These are phyloP conservation scores for Kodamaea kakaduensis DNA, from an alignment of 805 yeast species.

Conservation along the genomic window DNA sequence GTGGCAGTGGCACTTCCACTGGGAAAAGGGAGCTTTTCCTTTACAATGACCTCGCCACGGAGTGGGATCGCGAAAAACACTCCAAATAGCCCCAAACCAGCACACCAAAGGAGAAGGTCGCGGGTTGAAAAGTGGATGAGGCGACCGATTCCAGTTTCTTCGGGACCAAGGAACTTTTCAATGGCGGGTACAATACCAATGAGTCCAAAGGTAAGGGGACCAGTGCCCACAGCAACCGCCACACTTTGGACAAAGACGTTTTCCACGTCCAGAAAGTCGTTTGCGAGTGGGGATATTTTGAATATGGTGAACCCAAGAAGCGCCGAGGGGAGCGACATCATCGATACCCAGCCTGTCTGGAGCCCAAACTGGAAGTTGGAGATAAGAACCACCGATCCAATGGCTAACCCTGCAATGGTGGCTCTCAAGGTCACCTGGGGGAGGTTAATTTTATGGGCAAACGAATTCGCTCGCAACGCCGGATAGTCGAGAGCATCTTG, in stretches of 20 bases:
- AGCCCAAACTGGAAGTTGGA: constrained; percentile 95
- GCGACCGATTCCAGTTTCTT: constrained; percentile 64
- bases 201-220: constrained; percentile 91
- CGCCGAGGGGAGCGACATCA: constrained; percentile 97
- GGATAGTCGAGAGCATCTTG: background rate
- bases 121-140: constrained; percentile 34
- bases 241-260: constrained; percentile 89
- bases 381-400: constrained; percentile 83
- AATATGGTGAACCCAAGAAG: constrained; percentile 80
- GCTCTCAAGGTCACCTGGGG: constrained; percentile 74
- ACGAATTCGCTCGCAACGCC: constrained; percentile 1
- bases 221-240: constrained; percentile 96
- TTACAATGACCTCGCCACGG: constrained; percentile 80
- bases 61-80: constrained; percentile 92
- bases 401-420: constrained; percentile 66
- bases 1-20: constrained; percentile 97
- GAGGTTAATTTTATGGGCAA: constrained; percentile 44
- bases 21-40: constrained; percentile 86
- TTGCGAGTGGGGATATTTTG: constrained; percentile 50
- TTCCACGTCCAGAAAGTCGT: constrained; percentile 72
- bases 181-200: constrained; percentile 96
- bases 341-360: constrained; percentile 98
- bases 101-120: constrained; percentile 75
- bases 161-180: constrained; percentile 75
- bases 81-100: constrained; percentile 89